Conservation (phyloP, 768 basidiomycete species). For the Lactarius akahatsu region DNA sequence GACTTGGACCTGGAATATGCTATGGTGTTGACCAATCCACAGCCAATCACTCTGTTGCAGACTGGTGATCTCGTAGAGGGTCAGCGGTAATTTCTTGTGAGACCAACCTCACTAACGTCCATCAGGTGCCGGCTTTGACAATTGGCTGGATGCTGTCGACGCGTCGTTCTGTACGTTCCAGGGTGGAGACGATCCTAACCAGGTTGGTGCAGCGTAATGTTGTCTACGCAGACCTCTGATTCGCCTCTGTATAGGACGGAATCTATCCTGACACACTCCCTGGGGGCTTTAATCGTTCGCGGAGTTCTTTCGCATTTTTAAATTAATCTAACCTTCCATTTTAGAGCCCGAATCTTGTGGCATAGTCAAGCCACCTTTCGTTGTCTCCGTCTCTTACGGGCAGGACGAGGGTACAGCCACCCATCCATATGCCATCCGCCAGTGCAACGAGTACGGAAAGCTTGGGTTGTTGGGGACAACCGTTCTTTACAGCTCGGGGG, state of each 20-base stretch:
- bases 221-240: background rate
- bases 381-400: conserved; percentile 45
- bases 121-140: conserved; percentile 23
- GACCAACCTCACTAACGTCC: background rate
- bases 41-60: conserved; percentile 41
- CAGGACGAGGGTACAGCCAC: conserved; percentile 40
- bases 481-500: conserved; percentile 46
- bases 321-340: background rate
- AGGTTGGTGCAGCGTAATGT: background rate
- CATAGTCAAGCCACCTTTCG: conserved; percentile 36
- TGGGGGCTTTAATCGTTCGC: conserved; percentile 38
- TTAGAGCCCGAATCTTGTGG: conserved; percentile 41
- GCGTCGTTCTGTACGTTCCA: conserved; percentile 23
- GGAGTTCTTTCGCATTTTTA: background rate
- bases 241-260: conserved; percentile 7
- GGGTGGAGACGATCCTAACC: conserved; percentile 12
- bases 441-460: conserved; percentile 49
- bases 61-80: conserved; percentile 34
- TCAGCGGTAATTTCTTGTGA: conserved; percentile 32
- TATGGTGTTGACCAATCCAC: conserved; percentile 47
- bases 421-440: conserved; percentile 40
- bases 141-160: conserved; percentile 30
- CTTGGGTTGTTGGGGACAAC: conserved; percentile 44
- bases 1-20: conserved; percentile 72
- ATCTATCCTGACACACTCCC: conserved; percentile 43